These are phyloP conservation scores for Cornus florida DNA, from an alignment of 148 eudicot species.

Conservation along the genomic window DNA sequence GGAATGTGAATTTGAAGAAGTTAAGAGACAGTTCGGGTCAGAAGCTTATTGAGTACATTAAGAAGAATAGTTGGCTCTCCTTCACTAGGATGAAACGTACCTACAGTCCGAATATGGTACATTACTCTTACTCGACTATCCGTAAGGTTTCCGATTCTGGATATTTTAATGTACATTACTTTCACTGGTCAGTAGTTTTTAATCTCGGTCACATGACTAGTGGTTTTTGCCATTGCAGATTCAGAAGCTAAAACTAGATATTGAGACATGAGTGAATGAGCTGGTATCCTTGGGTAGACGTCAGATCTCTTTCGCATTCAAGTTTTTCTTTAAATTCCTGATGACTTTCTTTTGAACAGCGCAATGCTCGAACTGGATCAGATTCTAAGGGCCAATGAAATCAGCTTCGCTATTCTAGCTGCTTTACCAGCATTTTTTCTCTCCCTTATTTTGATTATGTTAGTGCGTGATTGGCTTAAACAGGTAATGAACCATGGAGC, in stretches of 20 bases:
- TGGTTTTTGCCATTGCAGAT: slow-evolving; percentile 46
- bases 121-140: no score
- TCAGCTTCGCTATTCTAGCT: slow-evolving; percentile 95
- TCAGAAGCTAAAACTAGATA: slow-evolving; percentile 97
- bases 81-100: no score
- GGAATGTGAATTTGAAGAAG: no score
- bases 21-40: no score
- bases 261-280: slow-evolving; percentile 76
- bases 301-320: slow-evolving; percentile 11
- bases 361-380: slow-evolving; percentile 99
- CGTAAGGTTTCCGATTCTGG: no score
- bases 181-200: not conserved
- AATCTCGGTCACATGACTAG: slow-evolving; percentile 24
- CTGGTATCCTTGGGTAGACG: not conserved
- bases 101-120: no score
- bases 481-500: slow-evolving; percentile 47
- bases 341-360: slow-evolving; percentile 41
- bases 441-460: slow-evolving; percentile 53
- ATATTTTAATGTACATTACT: no score
- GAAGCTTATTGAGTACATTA: no score
- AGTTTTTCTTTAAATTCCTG: slow-evolving; percentile 12
- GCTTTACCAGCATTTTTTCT: slow-evolving; percentile 89
- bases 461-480: slow-evolving; percentile 84
- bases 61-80: no score
- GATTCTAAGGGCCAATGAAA: slow-evolving; percentile 97